Percentiles rank a stretch among this genome's conserved stretches.
These are phyloP conservation scores for Chalciporus sp. DNA, from an alignment of 1,284 basidiomycete genomes.

Conservation along the genomic window DNA sequence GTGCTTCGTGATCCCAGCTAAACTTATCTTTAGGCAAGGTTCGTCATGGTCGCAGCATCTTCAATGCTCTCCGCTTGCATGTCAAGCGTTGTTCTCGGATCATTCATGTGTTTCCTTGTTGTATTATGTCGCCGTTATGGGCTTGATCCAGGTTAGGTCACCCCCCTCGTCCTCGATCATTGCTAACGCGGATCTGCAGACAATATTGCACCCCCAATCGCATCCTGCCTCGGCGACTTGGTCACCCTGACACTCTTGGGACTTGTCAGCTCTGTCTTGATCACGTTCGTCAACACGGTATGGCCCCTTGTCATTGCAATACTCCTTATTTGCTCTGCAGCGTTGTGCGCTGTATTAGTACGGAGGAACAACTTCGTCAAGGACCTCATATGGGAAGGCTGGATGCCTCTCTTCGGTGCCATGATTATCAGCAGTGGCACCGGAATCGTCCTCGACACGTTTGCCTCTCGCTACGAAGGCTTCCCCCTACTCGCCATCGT, in stretches of 20 bases:
- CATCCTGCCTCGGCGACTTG: constrained; percentile 90
- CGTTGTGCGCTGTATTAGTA: constrained; percentile 57
- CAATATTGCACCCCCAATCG: constrained; percentile 94
- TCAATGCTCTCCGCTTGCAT: constrained; percentile 88
- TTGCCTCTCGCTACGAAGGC: constrained; percentile 84
- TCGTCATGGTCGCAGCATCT: constrained; percentile 86
- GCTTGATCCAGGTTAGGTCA: constrained; percentile 77
- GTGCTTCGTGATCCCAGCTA: not conserved
- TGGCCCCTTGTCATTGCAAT: constrained; percentile 65
- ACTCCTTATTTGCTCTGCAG: constrained; percentile 57
- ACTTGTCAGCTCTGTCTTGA: constrained; percentile 62
- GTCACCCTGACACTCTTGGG: constrained; percentile 85
- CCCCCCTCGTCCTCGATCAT: not conserved
- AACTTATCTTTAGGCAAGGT: constrained; percentile 42
- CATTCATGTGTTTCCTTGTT: constrained; percentile 90
- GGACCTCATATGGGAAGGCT: constrained; percentile 80
- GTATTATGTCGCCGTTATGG: constrained; percentile 76
- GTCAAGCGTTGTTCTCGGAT: constrained; percentile 81
- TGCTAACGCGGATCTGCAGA: constrained; percentile 48
- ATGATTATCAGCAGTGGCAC: constrained; percentile 93
- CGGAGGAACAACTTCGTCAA: constrained; percentile 67
- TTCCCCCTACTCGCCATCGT: constrained; percentile 90
- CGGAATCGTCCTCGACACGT: constrained; percentile 89
- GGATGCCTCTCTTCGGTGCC: constrained; percentile 88
- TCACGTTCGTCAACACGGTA: constrained; percentile 65